Base-by-base conservation (phyloP, 306 rosid genomes). In the Delonix regia region DNA sequence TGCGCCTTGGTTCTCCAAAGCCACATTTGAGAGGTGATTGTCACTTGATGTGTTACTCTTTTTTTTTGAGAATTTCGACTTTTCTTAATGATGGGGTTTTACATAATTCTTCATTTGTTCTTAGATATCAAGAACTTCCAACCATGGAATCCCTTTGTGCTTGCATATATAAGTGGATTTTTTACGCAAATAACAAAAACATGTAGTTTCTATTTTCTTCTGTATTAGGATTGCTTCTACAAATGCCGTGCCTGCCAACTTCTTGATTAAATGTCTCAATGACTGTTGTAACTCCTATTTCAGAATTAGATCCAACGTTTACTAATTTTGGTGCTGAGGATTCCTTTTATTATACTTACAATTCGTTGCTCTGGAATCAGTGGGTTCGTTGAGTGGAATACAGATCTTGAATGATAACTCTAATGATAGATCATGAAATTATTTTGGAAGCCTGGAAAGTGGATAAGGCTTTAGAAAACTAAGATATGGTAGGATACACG, bases 21-120 rank as follows among this genome's bases (percentile, higher is more conserved):
- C 87, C 66, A 90, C 94, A 0, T 86, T 90, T 76, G 85, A 84
- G 80, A 90, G 94, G 94, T 89, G 36, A 63, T 66, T 66, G 13
- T 57, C 69, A 49, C 41, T 60, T 83, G 22, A 4, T 21, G 44
- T 45, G 4, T 70, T 9, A 28, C 47, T 9, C 70, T 64, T 57
- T 7, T 78, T 9, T 75, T 59, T 65, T 45, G 22, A 1, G 30
- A 9, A 19, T 14, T 62, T 73, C 63, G 4, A 49, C n/a, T 18
- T 59, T 19, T 76, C 30, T 81, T 16, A 10, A 21, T 69, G 4
- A 33, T 78, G 27, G 47, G 19, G 24, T 78, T 77, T 53, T 41
- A 38, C 59, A 9, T n/a, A 52, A 11, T 78, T 78, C 21, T 74
- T 70, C 25, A n/a, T 81, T 9, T 67, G 38, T 56, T 73, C 22